A percentile compares a stretch with the other conserved stretches of the same genome.
phyloP scores from a whole-genome alignment of 352 stramenopile genomes.

The Phytophthora hybrid region DNA sequence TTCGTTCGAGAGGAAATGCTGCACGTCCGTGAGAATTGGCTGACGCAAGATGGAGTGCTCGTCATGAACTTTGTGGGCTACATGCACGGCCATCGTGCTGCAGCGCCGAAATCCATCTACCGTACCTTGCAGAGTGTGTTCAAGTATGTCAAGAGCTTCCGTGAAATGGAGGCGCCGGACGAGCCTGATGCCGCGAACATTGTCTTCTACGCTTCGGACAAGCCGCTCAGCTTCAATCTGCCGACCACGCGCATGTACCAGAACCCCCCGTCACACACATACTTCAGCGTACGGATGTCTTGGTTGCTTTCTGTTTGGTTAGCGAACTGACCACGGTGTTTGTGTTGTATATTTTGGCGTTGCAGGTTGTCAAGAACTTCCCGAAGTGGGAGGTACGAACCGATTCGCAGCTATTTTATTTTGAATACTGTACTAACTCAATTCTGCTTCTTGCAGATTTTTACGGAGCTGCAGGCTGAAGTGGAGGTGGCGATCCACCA shows the following conservation, averaged over 20 bases:
- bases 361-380: conserved; percentile 69
- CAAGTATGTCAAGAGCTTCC: conserved; percentile 70
- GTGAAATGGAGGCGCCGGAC: conserved; percentile 59
- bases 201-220: conserved; percentile 79
- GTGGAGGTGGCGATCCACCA: conserved; percentile 63
- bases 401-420: neutral
- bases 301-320: neutral
- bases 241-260: conserved; percentile 60
- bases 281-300: conserved; percentile 56
- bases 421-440: neutral
- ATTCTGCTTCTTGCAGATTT: conserved; percentile 52
- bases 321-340: neutral
- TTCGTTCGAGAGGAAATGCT: conserved; percentile 71
- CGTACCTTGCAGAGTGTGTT: conserved; percentile 76
- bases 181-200: conserved; percentile 66
- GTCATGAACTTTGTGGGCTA: conserved; percentile 86
- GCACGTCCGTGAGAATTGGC: conserved; percentile 60
- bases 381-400: conserved; percentile 64
- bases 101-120: conserved; percentile 74
- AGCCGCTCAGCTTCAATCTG: conserved; percentile 70
- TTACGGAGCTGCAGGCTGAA: conserved; percentile 56
- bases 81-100: conserved; percentile 56
- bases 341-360: conserved; percentile 4
- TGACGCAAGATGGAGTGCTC: conserved; percentile 61
- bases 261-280: conserved; percentile 56